phyloP scores from a whole-genome alignment of 164 flowering plant genomes.

The Kalanchoe fedtschenkoi region DNA sequence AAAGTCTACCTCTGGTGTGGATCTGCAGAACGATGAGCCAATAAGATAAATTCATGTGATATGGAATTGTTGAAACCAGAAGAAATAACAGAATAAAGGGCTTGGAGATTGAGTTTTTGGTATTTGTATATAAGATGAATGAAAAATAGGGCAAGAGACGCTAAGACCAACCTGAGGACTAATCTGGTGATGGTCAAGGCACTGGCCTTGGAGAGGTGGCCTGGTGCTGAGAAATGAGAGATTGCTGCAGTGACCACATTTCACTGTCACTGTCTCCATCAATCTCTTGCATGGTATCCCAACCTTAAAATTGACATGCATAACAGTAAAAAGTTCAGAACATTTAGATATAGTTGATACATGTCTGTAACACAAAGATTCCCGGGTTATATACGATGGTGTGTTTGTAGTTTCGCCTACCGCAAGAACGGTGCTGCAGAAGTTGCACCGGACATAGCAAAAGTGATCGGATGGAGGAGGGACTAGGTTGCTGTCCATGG shows the following conservation, averaged over 20 bases:
- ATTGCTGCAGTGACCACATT: conserved; percentile 87
- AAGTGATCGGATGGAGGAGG: conserved; percentile 49
- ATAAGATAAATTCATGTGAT: no score
- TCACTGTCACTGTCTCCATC: conserved; percentile 83
- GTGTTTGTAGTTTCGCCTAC: conserved; percentile 22
- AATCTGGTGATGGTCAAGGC: conserved; percentile 33
- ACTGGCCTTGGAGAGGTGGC: conserved; percentile 47
- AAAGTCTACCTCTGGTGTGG: no score
- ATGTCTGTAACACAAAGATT: not conserved
- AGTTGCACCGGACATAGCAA: conserved; percentile 92
- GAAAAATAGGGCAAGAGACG: not conserved
- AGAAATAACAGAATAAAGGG: no score
- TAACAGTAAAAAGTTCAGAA: not conserved
- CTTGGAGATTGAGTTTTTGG: no score
- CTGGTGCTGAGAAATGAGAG: conserved; percentile 78
- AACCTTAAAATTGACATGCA: conserved; percentile 31
- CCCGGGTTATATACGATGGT: not conserved
- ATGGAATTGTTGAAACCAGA: no score
- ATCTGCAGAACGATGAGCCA: no score
- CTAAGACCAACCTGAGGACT: conserved; percentile 29
- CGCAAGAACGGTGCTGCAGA: conserved; percentile 89
- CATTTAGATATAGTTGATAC: not conserved
- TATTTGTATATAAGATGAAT: no score
- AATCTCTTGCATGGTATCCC: conserved; percentile 74
- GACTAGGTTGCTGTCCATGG: conserved; percentile 2